phyloP scores from a whole-genome alignment of 768 basidiomycete species.

The Guyanaporus albipodus region DNA sequence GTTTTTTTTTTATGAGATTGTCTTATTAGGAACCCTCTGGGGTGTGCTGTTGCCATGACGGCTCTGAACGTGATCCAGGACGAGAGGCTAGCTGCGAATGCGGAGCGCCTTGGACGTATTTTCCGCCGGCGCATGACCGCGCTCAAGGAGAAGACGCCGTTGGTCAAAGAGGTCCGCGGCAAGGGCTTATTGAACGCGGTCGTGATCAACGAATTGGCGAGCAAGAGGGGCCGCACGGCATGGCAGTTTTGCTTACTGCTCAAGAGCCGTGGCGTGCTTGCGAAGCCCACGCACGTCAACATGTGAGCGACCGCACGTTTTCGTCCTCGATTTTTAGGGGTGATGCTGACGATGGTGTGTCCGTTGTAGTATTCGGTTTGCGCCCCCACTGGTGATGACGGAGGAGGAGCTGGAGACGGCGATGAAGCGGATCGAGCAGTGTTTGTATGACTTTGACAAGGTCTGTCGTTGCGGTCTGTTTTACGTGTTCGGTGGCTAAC shows the following conservation, averaged over 20 bases:
- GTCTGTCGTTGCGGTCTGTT: slow-evolving; percentile 39
- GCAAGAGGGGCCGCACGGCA: slow-evolving; percentile 73
- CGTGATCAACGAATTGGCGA: slow-evolving; percentile 83
- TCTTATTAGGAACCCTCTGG: slow-evolving; percentile 75
- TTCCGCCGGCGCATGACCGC: slow-evolving; percentile 67
- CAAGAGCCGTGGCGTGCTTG: slow-evolving; percentile 87
- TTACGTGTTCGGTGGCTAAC: neutral
- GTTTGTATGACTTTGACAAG: slow-evolving; percentile 75
- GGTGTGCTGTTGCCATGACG: slow-evolving; percentile 93
- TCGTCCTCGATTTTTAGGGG: neutral
- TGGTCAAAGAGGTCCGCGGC: slow-evolving; percentile 79
- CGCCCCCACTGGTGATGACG: slow-evolving; percentile 92
- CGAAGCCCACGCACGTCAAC: slow-evolving; percentile 95
- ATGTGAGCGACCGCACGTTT: slow-evolving; percentile 54
- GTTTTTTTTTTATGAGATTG: neutral
- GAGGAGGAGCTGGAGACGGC: slow-evolving; percentile 79
- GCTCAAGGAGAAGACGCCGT: slow-evolving; percentile 52
- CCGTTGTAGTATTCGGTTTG: slow-evolving; percentile 79
- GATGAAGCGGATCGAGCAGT: slow-evolving; percentile 71
- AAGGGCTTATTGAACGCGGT: slow-evolving; percentile 89
- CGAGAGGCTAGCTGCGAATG: slow-evolving; percentile 81
- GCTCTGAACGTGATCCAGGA: slow-evolving; percentile 88
- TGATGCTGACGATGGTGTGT: neutral
- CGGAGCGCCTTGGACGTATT: slow-evolving; percentile 69
- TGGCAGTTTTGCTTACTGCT: slow-evolving; percentile 95